Evolutionary conservation across 306 rosid species (phyloP), one percentile per base, ranked within the genome.

Genomic region (Dryas octopetala): DNA sequence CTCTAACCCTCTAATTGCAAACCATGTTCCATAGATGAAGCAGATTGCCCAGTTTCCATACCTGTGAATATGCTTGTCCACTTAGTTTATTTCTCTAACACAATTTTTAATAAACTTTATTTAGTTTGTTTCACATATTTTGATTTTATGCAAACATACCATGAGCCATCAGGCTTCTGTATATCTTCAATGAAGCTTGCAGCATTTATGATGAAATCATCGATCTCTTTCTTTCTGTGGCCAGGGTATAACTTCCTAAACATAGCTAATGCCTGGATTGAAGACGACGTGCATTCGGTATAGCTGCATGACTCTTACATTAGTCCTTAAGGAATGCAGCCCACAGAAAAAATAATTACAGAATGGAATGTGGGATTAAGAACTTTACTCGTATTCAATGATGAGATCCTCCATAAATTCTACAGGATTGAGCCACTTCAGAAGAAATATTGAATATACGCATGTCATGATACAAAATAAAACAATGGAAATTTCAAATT

Each of bases 11-110:
- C 17, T 80, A 3, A 84, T 70, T 1, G 80, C 88, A 48, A 84
- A 84, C 80, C 71, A 64, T n/a, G 88, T 80, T 1, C 88, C 82
- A 14, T 80, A 84, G 0, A 80, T 10, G 19, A 80, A 84, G 66
- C 88, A 84, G 45, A 84, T 69, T 26, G 85, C 88, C 88, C 83
- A 84, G 41, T 74, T 64, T 74, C 85, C 85, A 52, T 77, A 75
- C 82, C 82, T 68, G 46, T 32, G 38, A 32, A 32, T 28, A 32
- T 32, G 38, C 38, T 32, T 32, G 38, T 32, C 38, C 38, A 32
- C 38, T 32, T 32, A 32, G 38, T 1, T 32, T 32, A 32, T 32
- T 32, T 32, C 38, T 32, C 38, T 32, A 32, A 32, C 38, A 32
- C 38, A 32, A 32, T 0, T 32, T 32, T 32, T 32, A 32, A 32